Percentiles rank a stretch among this genome's conserved stretches.
phyloP scores from a whole-genome alignment of 306 rosid genomes.

The Boehmeria nivea region DNA sequence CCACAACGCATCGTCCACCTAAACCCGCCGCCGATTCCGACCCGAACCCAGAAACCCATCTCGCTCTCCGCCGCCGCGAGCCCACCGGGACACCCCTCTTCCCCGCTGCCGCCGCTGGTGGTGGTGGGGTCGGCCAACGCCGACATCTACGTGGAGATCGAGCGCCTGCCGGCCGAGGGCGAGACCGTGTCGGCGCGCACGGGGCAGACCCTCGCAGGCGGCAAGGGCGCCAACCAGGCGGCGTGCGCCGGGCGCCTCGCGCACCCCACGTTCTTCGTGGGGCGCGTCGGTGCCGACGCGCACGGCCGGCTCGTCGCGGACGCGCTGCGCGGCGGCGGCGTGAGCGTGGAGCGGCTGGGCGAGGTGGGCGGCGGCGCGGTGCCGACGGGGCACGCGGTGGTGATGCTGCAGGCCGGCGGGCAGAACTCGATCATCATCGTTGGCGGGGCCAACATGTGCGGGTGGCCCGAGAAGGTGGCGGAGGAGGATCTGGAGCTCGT shows the following conservation, averaged over 20 bases:
- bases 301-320: slow-evolving; percentile 54
- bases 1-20: slow-evolving; percentile 35
- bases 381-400: slow-evolving; percentile 81
- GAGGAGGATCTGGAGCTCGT: slow-evolving; percentile 50
- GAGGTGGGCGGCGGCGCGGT: slow-evolving; percentile 28
- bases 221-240: slow-evolving; percentile 88
- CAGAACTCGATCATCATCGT: slow-evolving; percentile 80
- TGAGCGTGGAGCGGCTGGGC: slow-evolving; percentile 38
- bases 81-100: too few species aligned
- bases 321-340: slow-evolving; percentile 55
- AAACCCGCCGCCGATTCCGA: slow-evolving; percentile 16
- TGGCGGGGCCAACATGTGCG: slow-evolving; percentile 75
- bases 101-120: slow-evolving; percentile 54
- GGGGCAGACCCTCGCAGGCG: slow-evolving; percentile 79
- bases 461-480: slow-evolving; percentile 53
- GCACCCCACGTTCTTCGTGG: slow-evolving; percentile 75
- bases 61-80: slow-evolving; percentile 20
- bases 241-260: slow-evolving; percentile 62
- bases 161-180: slow-evolving; percentile 58
- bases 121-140: slow-evolving; percentile 93
- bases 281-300: slow-evolving; percentile 77
- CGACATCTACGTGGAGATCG: slow-evolving; percentile 78
- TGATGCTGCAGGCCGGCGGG: slow-evolving; percentile 78
- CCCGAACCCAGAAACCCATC: slow-evolving; percentile 32
- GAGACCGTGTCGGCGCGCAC: slow-evolving; percentile 66